Conservation (phyloP, 148 eudicot species). For the Fagopyrum homotropicum region DNA sequence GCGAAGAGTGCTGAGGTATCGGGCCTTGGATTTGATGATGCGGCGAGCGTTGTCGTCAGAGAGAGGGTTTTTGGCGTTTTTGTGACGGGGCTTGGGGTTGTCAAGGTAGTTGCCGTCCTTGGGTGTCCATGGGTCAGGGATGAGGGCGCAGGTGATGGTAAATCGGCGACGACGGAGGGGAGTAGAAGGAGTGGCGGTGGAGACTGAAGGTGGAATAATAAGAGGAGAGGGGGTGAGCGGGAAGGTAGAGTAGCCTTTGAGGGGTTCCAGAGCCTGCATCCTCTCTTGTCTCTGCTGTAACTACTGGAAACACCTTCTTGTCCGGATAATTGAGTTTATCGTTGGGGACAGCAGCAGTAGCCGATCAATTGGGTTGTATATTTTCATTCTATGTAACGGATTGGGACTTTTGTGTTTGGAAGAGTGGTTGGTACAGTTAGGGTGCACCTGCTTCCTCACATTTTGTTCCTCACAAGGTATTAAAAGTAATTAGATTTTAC, state of each 20-base stretch:
- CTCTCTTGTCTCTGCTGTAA: neutral
- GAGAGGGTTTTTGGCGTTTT: slow-evolving; percentile 60
- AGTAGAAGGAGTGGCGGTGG: neutral
- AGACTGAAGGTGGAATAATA: neutral
- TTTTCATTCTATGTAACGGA: too few relatives aligned
- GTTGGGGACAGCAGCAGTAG: too few relatives aligned
- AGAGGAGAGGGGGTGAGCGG: neutral
- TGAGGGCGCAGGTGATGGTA: slow-evolving; percentile 25
- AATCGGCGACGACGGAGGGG: slow-evolving; percentile 10
- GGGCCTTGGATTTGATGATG: slow-evolving; percentile 64
- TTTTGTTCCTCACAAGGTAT: too few relatives aligned
- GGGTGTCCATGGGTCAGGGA: slow-evolving; percentile 81
- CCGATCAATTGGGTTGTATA: too few relatives aligned
- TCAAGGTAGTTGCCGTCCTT: slow-evolving; percentile 49
- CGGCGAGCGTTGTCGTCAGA: slow-evolving; percentile 85
- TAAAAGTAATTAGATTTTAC: too few relatives aligned
- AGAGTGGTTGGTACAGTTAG: too few relatives aligned
- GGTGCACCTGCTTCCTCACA: too few relatives aligned
- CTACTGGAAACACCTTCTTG: neutral
- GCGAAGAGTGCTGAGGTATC: slow-evolving; percentile 26
- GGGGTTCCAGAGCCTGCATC: slow-evolving; percentile 28
- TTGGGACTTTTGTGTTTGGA: too few relatives aligned
- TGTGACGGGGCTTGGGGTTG: slow-evolving; percentile 64
- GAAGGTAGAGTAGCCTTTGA: neutral
- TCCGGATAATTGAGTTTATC: too few relatives aligned